These are phyloP conservation scores for Apophysomyces elegans DNA, from an alignment of 371 early-diverging fungal species.

Conservation along the genomic window DNA sequence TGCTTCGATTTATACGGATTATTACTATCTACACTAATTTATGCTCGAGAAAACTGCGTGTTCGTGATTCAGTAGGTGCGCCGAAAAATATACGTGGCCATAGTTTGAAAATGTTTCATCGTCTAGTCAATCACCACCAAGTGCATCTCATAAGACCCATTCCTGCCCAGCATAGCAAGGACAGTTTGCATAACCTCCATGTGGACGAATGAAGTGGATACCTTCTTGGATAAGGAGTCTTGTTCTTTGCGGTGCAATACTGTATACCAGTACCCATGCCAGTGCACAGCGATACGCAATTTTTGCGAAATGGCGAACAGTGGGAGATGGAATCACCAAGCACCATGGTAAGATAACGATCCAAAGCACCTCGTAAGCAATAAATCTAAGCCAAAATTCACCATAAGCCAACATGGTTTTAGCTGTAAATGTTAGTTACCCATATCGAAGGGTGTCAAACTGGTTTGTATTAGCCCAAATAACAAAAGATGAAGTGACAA, in stretches of 20 bases:
- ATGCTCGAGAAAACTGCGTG: no score
- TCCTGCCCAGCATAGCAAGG: not conserved
- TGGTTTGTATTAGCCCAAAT: constrained; percentile 29
- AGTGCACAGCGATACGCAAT: constrained; percentile 27
- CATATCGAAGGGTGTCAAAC: constrained; percentile 24
- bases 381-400: constrained; percentile 14
- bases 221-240: constrained; percentile 9
- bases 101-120: no score
- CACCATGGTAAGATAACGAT: constrained; percentile 23
- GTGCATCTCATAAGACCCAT: not conserved
- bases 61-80: no score
- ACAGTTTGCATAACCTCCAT: not conserved
- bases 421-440: constrained; percentile 19
- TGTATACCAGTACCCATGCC: constrained; percentile 27
- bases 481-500: constrained; percentile 19
- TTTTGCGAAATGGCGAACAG: not conserved
- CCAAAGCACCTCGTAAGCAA: constrained; percentile 18
- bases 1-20: no score
- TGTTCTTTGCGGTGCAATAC: constrained; percentile 27
- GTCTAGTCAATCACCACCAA: no score
- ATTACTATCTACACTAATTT: no score
- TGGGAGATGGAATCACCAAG: not conserved
- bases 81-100: no score
- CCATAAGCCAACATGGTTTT: not conserved
- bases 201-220: not conserved